A percentile compares a stretch with the other conserved stretches of the same genome.
These are phyloP conservation scores for Psilocybe cubensis DNA, from an alignment of 768 basidiomycete genomes.

Conservation along the genomic window DNA sequence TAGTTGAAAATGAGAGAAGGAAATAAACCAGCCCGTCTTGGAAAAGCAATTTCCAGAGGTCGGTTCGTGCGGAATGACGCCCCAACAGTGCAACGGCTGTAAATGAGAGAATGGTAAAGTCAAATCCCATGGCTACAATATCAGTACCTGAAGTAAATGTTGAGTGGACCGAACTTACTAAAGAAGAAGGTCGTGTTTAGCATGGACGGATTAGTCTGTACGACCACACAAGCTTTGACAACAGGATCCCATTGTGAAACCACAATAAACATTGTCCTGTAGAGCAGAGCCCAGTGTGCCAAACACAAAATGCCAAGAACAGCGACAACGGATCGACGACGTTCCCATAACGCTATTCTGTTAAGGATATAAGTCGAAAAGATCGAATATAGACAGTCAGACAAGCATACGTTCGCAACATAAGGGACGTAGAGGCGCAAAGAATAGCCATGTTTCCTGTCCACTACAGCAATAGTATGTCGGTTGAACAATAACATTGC, in stretches of 20 bases:
- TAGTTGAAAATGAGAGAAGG: constrained; percentile 64
- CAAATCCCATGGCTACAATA: constrained; percentile 68
- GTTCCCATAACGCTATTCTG: constrained; percentile 75
- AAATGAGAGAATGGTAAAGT: constrained; percentile 60
- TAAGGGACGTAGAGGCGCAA: constrained; percentile 68
- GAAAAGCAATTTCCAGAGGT: constrained; percentile 72
- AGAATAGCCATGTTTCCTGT: constrained; percentile 68
- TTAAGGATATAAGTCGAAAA: background rate
- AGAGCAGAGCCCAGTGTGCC: constrained; percentile 68
- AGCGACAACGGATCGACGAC: constrained; percentile 50
- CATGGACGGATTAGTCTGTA: constrained; percentile 54
- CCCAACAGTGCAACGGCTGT: constrained; percentile 56
- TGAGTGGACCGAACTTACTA: constrained; percentile 45
- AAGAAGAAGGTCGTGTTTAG: constrained; percentile 72
- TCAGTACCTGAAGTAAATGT: background rate
- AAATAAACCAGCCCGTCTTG: constrained; percentile 77
- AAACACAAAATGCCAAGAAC: constrained; percentile 57
- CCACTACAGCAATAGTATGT: constrained; percentile 40
- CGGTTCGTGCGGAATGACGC: constrained; percentile 55
- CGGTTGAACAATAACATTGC: background rate
- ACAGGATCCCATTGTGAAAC: constrained; percentile 52
- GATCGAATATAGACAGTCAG: background rate
- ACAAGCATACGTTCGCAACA: constrained; percentile 63
- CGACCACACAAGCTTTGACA: constrained; percentile 50
- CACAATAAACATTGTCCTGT: constrained; percentile 73